A percentile compares a stretch with the other conserved stretches of the same genome.
Evolutionary conservation across 2,329 filamentous ascomycete species (phyloP).

Genomic region (Hymenoscyphus infarciens): DNA sequence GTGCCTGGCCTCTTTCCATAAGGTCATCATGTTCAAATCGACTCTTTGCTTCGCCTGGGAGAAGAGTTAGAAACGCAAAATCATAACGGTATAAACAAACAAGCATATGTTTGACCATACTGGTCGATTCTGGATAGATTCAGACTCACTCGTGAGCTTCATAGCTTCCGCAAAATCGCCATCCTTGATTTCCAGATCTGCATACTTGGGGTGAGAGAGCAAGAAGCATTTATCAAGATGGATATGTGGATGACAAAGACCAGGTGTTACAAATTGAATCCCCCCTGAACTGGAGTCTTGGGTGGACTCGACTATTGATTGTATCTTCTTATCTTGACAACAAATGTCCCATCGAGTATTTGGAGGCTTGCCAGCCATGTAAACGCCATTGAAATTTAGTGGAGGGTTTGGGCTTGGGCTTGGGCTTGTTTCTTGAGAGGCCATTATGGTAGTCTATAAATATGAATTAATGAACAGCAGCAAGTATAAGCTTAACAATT

Average conservation of each 20-base stretch:
- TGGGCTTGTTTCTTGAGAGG: not conserved
- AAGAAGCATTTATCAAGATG: constrained; percentile 67
- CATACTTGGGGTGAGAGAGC: constrained; percentile 55
- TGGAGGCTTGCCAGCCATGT: constrained; percentile 31
- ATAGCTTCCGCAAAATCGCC: constrained; percentile 67
- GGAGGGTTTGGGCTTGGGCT: not conserved
- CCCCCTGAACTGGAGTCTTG: constrained; percentile 7
- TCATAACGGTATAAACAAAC: not conserved
- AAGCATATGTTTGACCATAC: constrained; percentile 6
- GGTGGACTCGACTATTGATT: constrained; percentile 28
- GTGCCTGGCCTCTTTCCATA: constrained; percentile 58
- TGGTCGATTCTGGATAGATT: constrained; percentile 11
- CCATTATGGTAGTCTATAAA: not conserved
- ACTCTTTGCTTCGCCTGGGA: constrained; percentile 51
- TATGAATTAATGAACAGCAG: not conserved
- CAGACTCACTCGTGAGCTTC: constrained; percentile 43
- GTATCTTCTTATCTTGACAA: constrained; percentile 30
- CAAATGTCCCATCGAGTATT: constrained; percentile 36
- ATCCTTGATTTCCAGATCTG: constrained; percentile 54
- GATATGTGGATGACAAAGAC: constrained; percentile 68
- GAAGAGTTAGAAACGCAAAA: constrained; percentile 14
- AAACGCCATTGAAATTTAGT: constrained; percentile 29
- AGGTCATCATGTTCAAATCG: constrained; percentile 61
- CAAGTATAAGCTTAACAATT: not conserved
- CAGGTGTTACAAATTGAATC: constrained; percentile 44